Evolutionary conservation across 2,329 filamentous ascomycete genomes (phyloP), one percentile per base, ranked within the genome.

Genomic region (Botrytis fabae): DNA sequence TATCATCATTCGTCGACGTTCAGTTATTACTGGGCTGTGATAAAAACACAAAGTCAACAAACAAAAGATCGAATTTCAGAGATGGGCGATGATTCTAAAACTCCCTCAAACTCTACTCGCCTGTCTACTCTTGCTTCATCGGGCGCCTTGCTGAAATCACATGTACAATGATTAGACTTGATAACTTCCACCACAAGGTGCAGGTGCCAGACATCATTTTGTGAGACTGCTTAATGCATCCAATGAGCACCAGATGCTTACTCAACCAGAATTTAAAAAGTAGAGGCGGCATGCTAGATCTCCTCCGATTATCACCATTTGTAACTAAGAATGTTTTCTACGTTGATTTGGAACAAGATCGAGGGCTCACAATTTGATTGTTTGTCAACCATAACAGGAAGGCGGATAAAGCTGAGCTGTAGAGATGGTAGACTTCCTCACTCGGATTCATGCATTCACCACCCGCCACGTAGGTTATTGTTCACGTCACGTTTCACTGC

Each of bases 401-500:
- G 48, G 14, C 48, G 48, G 48, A 54, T 54, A n/a, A n/a, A 54
- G 25, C 48, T 54, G n/a, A 6, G 48, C 25, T 54, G 14, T 16
- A 12, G 48, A n/a, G 25, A 54, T 54, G 48, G 25, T 16, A 54
- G 61, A 46, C 10, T 18, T 9, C 16, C 46, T 65, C 28, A 35
- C 46, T 35, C 28, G 48, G 28, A 16, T 68, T 28, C 18, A 60
- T 20, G 28, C 40, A 61, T 46, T 46, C 9, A 71, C 38, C 35
- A 59, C 12, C 10, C 65, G 61, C 61, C 70, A 66, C 70, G 61
- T 66, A 66, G 22, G 44, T 14, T 25, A 32, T 59, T 57, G 5
- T 66, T 22, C 42, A 46, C 51, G 32, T 72, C 51, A 60, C 40
- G 25, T 51, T 72, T 61, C 70, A 68, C 32, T 44, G 28, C 59